These are phyloP conservation scores for Fraxinus pennsylvanica DNA, from an alignment of 257 asterid genomes.

Conservation along the genomic window DNA sequence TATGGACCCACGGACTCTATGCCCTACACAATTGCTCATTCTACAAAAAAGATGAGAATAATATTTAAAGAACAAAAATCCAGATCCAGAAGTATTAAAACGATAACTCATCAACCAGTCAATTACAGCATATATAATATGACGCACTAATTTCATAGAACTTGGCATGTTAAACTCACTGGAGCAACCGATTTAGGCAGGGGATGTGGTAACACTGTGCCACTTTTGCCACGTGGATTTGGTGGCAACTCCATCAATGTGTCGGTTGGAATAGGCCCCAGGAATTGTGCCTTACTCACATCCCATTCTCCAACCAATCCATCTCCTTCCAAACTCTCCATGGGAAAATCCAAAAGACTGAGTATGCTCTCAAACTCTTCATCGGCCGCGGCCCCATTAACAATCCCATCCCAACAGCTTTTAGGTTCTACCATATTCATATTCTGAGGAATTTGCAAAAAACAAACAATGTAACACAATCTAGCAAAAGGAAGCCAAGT, in stretches of 20 bases:
- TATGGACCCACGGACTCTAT: background rate
- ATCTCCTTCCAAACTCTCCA: constrained; percentile 63
- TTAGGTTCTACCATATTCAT: constrained; percentile 55
- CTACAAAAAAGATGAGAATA: background rate
- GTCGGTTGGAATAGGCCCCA: constrained; percentile 71
- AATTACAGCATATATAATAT: background rate
- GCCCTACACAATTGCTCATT: background rate
- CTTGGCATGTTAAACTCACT: constrained; percentile 43
- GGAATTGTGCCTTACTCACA: constrained; percentile 43
- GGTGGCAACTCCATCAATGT: constrained; percentile 40
- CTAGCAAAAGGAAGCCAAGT: background rate
- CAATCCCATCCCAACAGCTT: constrained; percentile 44
- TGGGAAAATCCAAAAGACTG: constrained; percentile 58
- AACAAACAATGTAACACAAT: constrained; percentile 18
- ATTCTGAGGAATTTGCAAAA: constrained; percentile 28
- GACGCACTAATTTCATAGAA: background rate
- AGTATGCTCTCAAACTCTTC: constrained; percentile 51
- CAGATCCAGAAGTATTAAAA: background rate
- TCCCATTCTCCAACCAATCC: constrained; percentile 64
- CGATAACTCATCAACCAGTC: background rate
- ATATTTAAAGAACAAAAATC: background rate
- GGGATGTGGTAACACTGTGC: constrained; percentile 11
- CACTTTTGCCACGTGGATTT: constrained; percentile 26
- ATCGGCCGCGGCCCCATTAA: constrained; percentile 34
- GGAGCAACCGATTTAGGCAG: constrained; percentile 23